phyloP scores from a whole-genome alignment of 2,329 filamentous ascomycete species.

The Calonectria hawksworthii region DNA sequence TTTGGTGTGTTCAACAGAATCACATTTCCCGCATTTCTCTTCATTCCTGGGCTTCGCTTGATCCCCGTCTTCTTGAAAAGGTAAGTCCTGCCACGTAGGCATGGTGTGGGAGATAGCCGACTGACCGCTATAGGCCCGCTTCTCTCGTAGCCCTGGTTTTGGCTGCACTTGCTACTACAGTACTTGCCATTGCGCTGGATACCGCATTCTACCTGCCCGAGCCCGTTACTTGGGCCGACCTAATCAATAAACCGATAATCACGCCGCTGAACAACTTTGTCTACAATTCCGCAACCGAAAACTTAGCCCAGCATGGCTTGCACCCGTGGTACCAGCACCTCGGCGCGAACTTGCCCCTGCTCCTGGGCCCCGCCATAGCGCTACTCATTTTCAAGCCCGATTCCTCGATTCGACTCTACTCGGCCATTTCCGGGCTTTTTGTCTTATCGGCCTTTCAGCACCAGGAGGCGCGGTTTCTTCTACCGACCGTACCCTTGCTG shows the following conservation, averaged over 20 bases:
- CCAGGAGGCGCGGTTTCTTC: slow-evolving; percentile 83
- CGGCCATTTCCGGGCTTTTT: slow-evolving; percentile 79
- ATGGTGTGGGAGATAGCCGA: slow-evolving; percentile 23
- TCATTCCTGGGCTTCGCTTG: slow-evolving; percentile 86
- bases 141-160: slow-evolving; percentile 74
- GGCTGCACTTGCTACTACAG: slow-evolving; percentile 76
- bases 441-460: slow-evolving; percentile 83
- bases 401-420: slow-evolving; percentile 74
- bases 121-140: slow-evolving; percentile 61
- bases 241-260: slow-evolving; percentile 76
- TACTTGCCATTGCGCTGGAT: slow-evolving; percentile 84
- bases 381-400: slow-evolving; percentile 72
- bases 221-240: slow-evolving; percentile 74
- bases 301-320: slow-evolving; percentile 81
- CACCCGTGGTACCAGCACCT: slow-evolving; percentile 86
- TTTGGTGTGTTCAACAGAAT: slow-evolving; percentile 97
- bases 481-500: slow-evolving; percentile 82
- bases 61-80: slow-evolving; percentile 88
- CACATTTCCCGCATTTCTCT: slow-evolving; percentile 93
- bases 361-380: slow-evolving; percentile 78
- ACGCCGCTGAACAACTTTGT: slow-evolving; percentile 83
- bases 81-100: slow-evolving; percentile 62
- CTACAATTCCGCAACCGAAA: slow-evolving; percentile 79
- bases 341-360: slow-evolving; percentile 76
- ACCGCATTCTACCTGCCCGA: slow-evolving; percentile 83